These are phyloP conservation scores for Epichloe gansuensis DNA, from an alignment of 2,329 filamentous ascomycete genomes.

Conservation along the genomic window DNA sequence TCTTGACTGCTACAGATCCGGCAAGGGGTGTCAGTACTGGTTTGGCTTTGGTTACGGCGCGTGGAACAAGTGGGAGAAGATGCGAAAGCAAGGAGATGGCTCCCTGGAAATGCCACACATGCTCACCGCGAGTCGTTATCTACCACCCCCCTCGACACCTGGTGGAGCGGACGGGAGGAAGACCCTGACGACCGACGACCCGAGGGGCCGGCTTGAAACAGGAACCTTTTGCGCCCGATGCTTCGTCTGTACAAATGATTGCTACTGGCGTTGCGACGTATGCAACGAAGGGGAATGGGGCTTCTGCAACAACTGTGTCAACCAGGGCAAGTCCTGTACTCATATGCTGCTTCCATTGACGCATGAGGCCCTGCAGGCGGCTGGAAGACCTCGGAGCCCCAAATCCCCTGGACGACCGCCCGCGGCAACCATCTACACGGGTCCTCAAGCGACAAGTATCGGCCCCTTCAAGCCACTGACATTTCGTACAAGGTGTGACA, in stretches of 20 bases:
- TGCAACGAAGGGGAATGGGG: slow-evolving; percentile 95
- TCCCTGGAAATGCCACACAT: slow-evolving; percentile 40
- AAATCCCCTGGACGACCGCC: slow-evolving; percentile 31
- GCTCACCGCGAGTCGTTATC: slow-evolving; percentile 44
- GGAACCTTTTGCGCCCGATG: slow-evolving; percentile 80
- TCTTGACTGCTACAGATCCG: slow-evolving; percentile 62
- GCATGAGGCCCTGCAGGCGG: slow-evolving; percentile 34
- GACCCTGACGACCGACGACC: slow-evolving; percentile 53
- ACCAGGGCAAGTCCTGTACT: slow-evolving; percentile 66
- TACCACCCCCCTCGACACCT: slow-evolving; percentile 33
- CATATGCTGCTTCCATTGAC: slow-evolving; percentile 69
- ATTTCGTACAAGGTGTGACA: slow-evolving; percentile 65
- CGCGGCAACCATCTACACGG: slow-evolving; percentile 35
- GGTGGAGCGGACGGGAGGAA: slow-evolving; percentile 42
- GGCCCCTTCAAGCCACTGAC: slow-evolving; percentile 53
- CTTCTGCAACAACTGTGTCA: slow-evolving; percentile 80
- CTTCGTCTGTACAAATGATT: slow-evolving; percentile 59
- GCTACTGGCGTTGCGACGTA: slow-evolving; percentile 76
- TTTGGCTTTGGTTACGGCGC: slow-evolving; percentile 73
- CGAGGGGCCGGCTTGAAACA: slow-evolving; percentile 53
- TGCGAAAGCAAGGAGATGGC: slow-evolving; percentile 25
- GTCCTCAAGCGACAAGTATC: slow-evolving; percentile 31
- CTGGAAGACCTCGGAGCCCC: slow-evolving; percentile 26
- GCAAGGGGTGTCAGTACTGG: slow-evolving; percentile 74
- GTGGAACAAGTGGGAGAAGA: slow-evolving; percentile 50